Base-by-base conservation (phyloP, 2,329 filamentous ascomycete species). In the Hypoxylon rubiginosum region DNA sequence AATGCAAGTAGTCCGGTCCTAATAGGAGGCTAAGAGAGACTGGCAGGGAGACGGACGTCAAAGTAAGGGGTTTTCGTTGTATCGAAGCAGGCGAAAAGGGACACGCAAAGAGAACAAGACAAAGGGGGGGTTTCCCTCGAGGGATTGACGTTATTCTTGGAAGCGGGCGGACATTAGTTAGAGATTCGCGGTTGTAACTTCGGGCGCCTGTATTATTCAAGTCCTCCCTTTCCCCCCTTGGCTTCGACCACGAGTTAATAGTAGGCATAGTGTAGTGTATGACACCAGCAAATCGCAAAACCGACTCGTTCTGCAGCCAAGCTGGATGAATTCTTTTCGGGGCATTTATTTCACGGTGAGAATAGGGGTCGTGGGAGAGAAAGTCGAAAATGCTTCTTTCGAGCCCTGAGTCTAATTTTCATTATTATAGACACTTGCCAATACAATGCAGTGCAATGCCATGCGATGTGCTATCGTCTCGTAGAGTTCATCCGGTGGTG, bases 201-300 rank as follows among this genome's bases (percentile, higher is more conserved):
- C 45, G 21, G 41, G 46, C 46, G 48, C 64, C 48, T 67, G 64
- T 67, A 67, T 63, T 60, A 67, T 64, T 60, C 46, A 21, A 30
- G 17, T 34, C 52, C 46, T 41, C 32, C n/a, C n/a, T n/a, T n/a
- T n/a, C 13, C 28, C 24, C 28, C 17, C 21, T 63, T 58, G 50
- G 46, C 51, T 62, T 62, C 43, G 34, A 59, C 57, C 28, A 45
- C 45, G 30, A 43, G 55, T 66, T 63, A 63, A 59, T 66, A 63
- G 56, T 59, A 63, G 59, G 59, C 52, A 49, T 49, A 49, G 21
- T 49, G n/a, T 28, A 28, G 9, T n/a, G 9, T 28, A 48, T 15
- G 15, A 28, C 2, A 49, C 13, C 26, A 26, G 9, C n/a, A 2
- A 49, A 49, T 30, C 15, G 24, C 5, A n/a, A 32, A 49, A 1